Evolutionary conservation across 2,329 filamentous ascomycete genomes (phyloP), one percentile per base, ranked within the genome.

Genomic region (Colletotrichum tofieldiae): DNA sequence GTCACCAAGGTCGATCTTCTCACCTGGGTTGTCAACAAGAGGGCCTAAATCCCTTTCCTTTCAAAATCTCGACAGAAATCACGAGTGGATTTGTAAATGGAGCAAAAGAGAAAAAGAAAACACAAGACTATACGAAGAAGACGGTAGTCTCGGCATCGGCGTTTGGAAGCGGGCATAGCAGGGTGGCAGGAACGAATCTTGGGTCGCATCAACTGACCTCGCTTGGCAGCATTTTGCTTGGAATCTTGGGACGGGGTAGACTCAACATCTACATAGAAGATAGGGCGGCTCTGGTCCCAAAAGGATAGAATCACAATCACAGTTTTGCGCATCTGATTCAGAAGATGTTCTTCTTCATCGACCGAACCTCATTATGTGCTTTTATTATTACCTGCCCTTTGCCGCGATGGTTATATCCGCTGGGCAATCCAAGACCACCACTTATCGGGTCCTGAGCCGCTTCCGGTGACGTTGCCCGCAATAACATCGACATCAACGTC

Each of bases 1-100:
- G 95, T 97, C 9, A 98, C 96, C 41, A 99, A 99, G 89, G 96
- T 99, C 6, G 96, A 99, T 84, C 83, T 99, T 77, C 84, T 99
- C 78, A 95, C 92, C 52, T 99, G 94, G 92, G 91, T 99, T 89
- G 91, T 98, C 47, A 94, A 92, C 75, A 88, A 88, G 82, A 83
- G 82, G 79, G 45, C 78, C 7, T 74, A 61, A 37, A 51, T 37
- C 23, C 58, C 64, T 66, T 11, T 54, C 5, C 16, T 6, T 39
- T 67, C 37, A 37, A 14, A 32, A 47, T 62, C 12, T 20, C 26
- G 32, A 64, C 26, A 41, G 49, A 62, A 56, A 61, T 65, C 45
- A 77, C 72, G 74, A 77, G 77, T 67, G 76, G 56, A 70, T 64
- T 67, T 65, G 51, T 69, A 51, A 73, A 77, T 66, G 47, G 62